Evolutionary conservation across 2,329 filamentous ascomycete genomes (phyloP).

Genomic region (Botrytis sinoallii): DNA sequence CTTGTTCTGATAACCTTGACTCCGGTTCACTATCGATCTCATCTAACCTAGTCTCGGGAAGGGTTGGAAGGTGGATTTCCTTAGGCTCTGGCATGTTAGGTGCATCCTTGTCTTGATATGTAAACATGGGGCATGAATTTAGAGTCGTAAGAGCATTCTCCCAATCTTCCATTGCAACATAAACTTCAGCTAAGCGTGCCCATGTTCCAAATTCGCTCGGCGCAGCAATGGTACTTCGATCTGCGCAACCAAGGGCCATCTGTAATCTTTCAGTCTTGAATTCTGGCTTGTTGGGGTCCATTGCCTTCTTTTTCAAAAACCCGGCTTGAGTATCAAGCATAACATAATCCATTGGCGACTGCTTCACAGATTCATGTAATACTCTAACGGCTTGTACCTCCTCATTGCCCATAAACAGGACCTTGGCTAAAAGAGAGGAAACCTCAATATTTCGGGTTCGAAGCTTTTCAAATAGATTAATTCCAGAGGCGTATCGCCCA

Average conservation of each 20-base stretch:
- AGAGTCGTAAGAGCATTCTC: slow-evolving; percentile 91
- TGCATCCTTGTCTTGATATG: slow-evolving; percentile 96
- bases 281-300: slow-evolving; percentile 51
- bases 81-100: slow-evolving; percentile 91
- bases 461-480: slow-evolving; percentile 97
- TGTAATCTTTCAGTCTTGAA: slow-evolving; percentile 66
- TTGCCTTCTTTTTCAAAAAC: slow-evolving; percentile 83
- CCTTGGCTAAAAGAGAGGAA: slow-evolving; percentile 84
- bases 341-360: slow-evolving; percentile 96
- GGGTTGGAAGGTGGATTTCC: slow-evolving; percentile 79
- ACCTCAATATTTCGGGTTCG: slow-evolving; percentile 88
- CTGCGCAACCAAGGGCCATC: slow-evolving; percentile 88
- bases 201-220: slow-evolving; percentile 97
- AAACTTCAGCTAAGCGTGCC: slow-evolving; percentile 90
- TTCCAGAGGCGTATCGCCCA: slow-evolving; percentile 88
- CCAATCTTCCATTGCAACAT: slow-evolving; percentile 93
- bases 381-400: slow-evolving; percentile 93
- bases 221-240: slow-evolving; percentile 89
- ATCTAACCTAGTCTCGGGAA: slow-evolving; percentile 85
- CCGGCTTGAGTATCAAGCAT: slow-evolving; percentile 92
- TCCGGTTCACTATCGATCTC: slow-evolving; percentile 93
- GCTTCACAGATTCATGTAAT: slow-evolving; percentile 81
- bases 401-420: slow-evolving; percentile 91
- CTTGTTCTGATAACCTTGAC: slow-evolving; percentile 75
- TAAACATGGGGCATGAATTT: slow-evolving; percentile 99